Conservation (phyloP, 2,329 filamentous ascomycete species). For the Neurospora sp. region DNA sequence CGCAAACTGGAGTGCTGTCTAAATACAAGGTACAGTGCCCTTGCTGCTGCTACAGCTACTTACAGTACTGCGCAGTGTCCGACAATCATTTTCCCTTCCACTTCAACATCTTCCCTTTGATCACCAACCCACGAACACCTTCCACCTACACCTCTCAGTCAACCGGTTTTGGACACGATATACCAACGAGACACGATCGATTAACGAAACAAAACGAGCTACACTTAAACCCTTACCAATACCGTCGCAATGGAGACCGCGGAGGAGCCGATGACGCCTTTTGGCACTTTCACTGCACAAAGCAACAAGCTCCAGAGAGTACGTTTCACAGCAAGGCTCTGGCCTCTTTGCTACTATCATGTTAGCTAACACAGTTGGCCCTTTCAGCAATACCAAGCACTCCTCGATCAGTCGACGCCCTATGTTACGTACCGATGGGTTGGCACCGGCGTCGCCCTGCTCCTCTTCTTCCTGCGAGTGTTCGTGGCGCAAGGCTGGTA, state of each 20-base stretch:
- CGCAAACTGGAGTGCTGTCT: not conserved
- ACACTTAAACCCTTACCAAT: not conserved
- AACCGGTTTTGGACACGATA: not conserved
- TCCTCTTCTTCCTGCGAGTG: slow-evolving; percentile 82
- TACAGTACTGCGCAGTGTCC: not conserved
- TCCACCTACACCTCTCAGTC: not conserved
- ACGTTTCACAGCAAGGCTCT: slow-evolving; percentile 23
- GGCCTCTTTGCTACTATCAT: slow-evolving; percentile 1
- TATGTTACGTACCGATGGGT: slow-evolving; percentile 85
- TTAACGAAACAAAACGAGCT: not conserved
- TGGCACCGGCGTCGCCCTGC: slow-evolving; percentile 64
- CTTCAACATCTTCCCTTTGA: not conserved
- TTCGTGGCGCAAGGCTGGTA: slow-evolving; percentile 96
- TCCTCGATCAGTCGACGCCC: slow-evolving; percentile 88
- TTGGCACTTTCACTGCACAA: slow-evolving; percentile 16
- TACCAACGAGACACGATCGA: not conserved
- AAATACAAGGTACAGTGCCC: not conserved
- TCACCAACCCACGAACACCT: not conserved
- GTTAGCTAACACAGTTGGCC: not conserved
- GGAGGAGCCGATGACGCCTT: slow-evolving; percentile 17
- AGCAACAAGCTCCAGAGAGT: slow-evolving; percentile 42
- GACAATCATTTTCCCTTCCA: not conserved
- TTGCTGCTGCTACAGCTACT: not conserved
- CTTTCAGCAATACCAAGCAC: slow-evolving; percentile 78
- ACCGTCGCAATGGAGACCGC: slow-evolving; percentile 13